These are phyloP conservation scores for Kwoniella newhampshirensis DNA, from an alignment of 768 basidiomycete species.

Conservation along the genomic window DNA sequence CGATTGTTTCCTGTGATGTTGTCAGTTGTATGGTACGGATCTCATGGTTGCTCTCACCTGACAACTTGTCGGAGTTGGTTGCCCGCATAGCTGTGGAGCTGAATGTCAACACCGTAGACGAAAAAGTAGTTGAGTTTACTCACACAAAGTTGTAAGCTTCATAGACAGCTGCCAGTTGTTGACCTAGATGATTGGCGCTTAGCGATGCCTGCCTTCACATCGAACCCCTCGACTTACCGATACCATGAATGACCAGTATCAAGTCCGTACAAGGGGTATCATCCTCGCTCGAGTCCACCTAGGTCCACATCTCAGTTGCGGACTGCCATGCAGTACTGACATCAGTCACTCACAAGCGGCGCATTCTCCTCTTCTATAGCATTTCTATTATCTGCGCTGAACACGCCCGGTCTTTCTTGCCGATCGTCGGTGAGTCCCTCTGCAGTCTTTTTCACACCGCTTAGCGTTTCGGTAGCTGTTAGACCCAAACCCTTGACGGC, in stretches of 20 bases:
- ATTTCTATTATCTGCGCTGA: constrained; percentile 24
- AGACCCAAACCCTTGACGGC: constrained; percentile 22
- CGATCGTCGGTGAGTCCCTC: constrained; percentile 29
- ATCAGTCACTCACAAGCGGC: constrained; percentile 39
- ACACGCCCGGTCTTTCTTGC: constrained; percentile 4
- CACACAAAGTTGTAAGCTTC: constrained; percentile 57
- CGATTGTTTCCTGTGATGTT: constrained; percentile 52
- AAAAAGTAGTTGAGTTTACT: constrained; percentile 8
- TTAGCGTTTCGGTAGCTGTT: constrained; percentile 23
- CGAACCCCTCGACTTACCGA: constrained; percentile 48
- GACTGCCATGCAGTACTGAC: constrained; percentile 2
- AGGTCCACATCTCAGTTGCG: constrained; percentile 7
- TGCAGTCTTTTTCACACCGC: constrained; percentile 26
- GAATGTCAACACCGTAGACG: background rate
- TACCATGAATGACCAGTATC: constrained; percentile 58
- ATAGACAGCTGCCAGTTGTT: constrained; percentile 54
- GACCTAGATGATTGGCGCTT: constrained; percentile 33
- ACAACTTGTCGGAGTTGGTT: constrained; percentile 56
- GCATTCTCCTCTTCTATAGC: constrained; percentile 50
- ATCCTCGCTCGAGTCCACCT: constrained; percentile 46
- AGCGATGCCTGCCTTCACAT: too few relatives aligned
- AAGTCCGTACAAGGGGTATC: constrained; percentile 55
- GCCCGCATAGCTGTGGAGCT: constrained; percentile 48
- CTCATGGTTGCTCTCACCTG: constrained; percentile 35
- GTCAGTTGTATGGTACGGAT: constrained; percentile 11